Percentiles rank a stretch among this genome's conserved stretches.
These are phyloP conservation scores for Plantago coronopus DNA, from an alignment of 305 asterid species.

Conservation along the genomic window DNA sequence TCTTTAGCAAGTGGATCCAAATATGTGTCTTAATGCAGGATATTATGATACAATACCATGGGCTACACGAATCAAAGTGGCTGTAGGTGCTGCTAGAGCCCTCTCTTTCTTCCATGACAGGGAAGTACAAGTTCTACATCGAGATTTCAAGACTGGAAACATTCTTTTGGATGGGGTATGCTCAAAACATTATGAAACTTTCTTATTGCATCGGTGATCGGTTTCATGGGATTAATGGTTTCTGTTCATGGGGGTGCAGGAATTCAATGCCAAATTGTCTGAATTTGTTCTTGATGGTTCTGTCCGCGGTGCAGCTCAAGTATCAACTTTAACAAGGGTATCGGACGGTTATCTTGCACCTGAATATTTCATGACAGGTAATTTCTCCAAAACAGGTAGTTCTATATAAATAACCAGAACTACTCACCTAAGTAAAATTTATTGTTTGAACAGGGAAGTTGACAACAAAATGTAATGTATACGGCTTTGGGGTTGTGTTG, in stretches of 20 bases:
- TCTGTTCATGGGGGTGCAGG: neutral
- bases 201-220: neutral
- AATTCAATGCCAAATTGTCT: neutral
- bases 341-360: neutral
- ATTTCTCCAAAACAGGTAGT: neutral
- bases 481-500: conserved; percentile 20
- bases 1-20: neutral
- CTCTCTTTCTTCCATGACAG: neutral
- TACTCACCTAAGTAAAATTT: too few species aligned
- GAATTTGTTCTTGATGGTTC: neutral
- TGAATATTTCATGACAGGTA: neutral
- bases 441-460: too few species aligned
- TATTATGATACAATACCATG: neutral
- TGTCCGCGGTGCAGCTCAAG: neutral
- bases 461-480: conserved; percentile 31
- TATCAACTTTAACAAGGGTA: neutral
- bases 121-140: conserved; percentile 1
- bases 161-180: neutral
- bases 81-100: conserved; percentile 6
- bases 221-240: neutral
- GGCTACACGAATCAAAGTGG: conserved; percentile 5
- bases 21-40: conserved; percentile 22
- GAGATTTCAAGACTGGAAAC: neutral
- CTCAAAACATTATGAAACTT: neutral
- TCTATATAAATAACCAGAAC: too few species aligned